Evolutionary conservation across 106 monocot species (phyloP).

Genomic region (Amphibolis antarctica): DNA sequence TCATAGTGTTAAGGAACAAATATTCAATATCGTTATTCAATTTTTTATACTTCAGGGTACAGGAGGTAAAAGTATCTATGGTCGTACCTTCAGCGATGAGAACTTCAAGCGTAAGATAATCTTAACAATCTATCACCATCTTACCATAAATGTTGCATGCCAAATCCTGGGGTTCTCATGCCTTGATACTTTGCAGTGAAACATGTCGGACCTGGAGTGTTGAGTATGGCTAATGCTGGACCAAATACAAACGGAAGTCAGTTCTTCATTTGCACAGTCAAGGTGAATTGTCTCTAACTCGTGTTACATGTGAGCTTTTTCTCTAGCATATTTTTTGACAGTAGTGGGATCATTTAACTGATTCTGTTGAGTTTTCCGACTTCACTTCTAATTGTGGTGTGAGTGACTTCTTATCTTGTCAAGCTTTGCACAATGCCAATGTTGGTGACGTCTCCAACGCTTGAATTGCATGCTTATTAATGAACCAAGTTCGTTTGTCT

Average conservation of each 20-base stretch:
- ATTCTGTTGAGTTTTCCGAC: too few species aligned
- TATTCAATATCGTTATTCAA: background rate
- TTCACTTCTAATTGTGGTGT: too few species aligned
- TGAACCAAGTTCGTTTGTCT: too few species aligned
- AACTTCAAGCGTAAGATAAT: constrained; percentile 64
- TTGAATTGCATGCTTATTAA: too few species aligned
- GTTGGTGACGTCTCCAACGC: too few species aligned
- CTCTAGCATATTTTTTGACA: too few species aligned
- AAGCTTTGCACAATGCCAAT: too few species aligned
- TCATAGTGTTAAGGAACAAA: background rate
- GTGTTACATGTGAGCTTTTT: background rate
- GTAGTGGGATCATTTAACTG: too few species aligned
- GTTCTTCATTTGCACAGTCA: constrained; percentile 96
- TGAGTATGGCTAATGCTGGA: constrained; percentile 99
- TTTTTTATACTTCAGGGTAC: constrained; percentile 51
- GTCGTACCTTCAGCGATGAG: constrained; percentile 89
- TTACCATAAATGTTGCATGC: background rate
- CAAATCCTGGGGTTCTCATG: background rate
- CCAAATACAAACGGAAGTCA: constrained; percentile 97
- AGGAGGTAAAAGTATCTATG: constrained; percentile 94
- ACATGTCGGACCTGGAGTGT: constrained; percentile 72
- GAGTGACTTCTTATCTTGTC: too few species aligned
- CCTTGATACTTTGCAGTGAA: constrained; percentile 28
- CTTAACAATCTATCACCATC: background rate
- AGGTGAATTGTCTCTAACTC: constrained; percentile 31